phyloP scores from a whole-genome alignment of 2,329 filamentous ascomycete species.

The Mycosphaerella sp. region DNA sequence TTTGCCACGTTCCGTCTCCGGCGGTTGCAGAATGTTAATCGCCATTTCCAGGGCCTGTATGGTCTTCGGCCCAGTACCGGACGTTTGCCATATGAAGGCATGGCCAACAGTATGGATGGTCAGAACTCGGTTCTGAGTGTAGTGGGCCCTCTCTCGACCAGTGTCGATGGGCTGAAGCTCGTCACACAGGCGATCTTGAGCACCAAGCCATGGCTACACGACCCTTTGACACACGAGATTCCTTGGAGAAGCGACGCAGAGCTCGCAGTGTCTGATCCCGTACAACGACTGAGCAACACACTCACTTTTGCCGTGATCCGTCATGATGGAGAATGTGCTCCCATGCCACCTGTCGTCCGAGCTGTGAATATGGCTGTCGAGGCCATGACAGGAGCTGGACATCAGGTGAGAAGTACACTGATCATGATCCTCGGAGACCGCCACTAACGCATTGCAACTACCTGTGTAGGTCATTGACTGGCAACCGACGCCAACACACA shows the following conservation, averaged over 20 bases:
- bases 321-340: conserved; percentile 46
- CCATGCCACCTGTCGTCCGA: conserved; percentile 53
- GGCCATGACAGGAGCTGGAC: conserved; percentile 47
- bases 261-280: conserved; percentile 33
- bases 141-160: conserved; percentile 57
- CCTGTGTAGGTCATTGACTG: conserved; percentile 48
- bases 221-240: conserved; percentile 59
- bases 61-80: conserved; percentile 51
- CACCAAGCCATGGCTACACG: conserved; percentile 58
- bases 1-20: no score
- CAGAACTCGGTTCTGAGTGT: conserved; percentile 58
- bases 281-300: conserved; percentile 21
- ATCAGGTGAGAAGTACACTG: conserved; percentile 33
- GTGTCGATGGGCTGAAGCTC: conserved; percentile 49
- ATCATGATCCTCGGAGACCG: no score
- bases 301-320: conserved; percentile 52
- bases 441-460: background rate
- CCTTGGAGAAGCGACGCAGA: conserved; percentile 54
- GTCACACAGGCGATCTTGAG: conserved; percentile 52
- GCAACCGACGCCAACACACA: conserved; percentile 48
- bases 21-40: no score
- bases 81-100: conserved; percentile 45
- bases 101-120: conserved; percentile 58
- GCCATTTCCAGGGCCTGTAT: conserved; percentile 50
- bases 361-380: conserved; percentile 48